Conservation (phyloP, 192 early-diverging fungal species). For the Geranomyces michiganensis region DNA sequence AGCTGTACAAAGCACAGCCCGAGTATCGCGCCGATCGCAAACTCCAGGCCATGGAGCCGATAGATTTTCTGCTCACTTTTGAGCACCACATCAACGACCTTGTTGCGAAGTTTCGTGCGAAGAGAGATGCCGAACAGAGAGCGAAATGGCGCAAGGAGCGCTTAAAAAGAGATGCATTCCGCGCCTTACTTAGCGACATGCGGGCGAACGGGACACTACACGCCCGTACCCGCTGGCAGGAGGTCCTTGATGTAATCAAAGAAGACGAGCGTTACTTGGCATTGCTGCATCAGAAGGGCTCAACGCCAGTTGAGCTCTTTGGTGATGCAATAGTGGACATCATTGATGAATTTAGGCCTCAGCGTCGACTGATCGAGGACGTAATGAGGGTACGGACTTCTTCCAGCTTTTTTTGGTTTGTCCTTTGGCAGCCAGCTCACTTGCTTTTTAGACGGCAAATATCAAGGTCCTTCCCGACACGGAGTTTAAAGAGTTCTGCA, state of each 20-base stretch:
- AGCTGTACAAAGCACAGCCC: constrained; percentile 51
- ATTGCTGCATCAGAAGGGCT: constrained; percentile 81
- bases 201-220: constrained; percentile 59
- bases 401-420: not conserved
- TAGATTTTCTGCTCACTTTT: constrained; percentile 82
- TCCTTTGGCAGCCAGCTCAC: not conserved
- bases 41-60: constrained; percentile 72
- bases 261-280: constrained; percentile 68
- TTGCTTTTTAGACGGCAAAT: constrained; percentile 1
- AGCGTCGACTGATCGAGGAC: constrained; percentile 70
- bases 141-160: constrained; percentile 65
- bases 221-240: constrained; percentile 81
- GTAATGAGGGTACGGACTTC: constrained; percentile 51
- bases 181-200: constrained; percentile 68
- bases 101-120: constrained; percentile 62
- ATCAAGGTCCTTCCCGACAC: constrained; percentile 1
- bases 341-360: constrained; percentile 71
- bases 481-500: constrained; percentile 14
- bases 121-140: constrained; percentile 39
- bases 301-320: constrained; percentile 88
- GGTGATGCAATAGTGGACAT: constrained; percentile 88
- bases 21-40: constrained; percentile 53
- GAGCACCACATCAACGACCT: constrained; percentile 74
- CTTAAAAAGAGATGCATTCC: constrained; percentile 63
- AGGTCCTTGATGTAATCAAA: constrained; percentile 75